These are phyloP conservation scores for Pseudogymnoascus sp. DNA, from an alignment of 2,329 filamentous ascomycete genomes.

Conservation along the genomic window DNA sequence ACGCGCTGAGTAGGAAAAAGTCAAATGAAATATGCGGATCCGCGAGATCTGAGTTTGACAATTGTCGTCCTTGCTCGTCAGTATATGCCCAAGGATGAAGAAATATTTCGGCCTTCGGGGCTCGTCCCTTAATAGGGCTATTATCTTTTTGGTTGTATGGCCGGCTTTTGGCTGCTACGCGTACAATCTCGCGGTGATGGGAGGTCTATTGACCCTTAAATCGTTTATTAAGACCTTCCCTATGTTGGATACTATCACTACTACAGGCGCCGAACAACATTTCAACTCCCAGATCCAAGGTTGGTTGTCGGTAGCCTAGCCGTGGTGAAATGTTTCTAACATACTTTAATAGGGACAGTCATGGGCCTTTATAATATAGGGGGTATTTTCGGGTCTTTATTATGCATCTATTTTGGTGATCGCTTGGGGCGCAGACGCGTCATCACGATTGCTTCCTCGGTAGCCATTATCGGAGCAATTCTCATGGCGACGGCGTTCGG, in stretches of 20 bases:
- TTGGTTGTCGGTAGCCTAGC: background rate
- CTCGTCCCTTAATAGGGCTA: background rate
- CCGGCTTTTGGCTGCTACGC: conserved; percentile 34
- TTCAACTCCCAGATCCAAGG: background rate
- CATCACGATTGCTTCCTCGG: conserved; percentile 44
- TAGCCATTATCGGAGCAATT: conserved; percentile 48
- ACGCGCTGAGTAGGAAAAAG: background rate
- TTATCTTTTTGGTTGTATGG: conserved; percentile 32
- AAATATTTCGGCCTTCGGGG: conserved; percentile 13
- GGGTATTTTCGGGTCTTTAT: conserved; percentile 31
- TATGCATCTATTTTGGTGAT: conserved; percentile 35
- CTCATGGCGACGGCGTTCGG: conserved; percentile 34
- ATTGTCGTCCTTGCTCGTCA: background rate
- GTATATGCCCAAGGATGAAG: background rate
- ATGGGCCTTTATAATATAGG: conserved; percentile 33
- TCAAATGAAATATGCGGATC: background rate
- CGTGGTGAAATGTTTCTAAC: background rate
- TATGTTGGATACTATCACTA: conserved; percentile 30
- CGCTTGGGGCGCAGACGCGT: conserved; percentile 46
- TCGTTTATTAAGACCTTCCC: conserved; percentile 29
- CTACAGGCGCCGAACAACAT: background rate
- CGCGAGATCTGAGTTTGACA: background rate
- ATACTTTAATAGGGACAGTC: conserved; percentile 25
- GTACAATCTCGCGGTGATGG: conserved; percentile 33
- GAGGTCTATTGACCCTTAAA: conserved; percentile 23